A percentile compares a stretch with the other conserved stretches of the same genome.
Evolutionary conservation across 139 green algal species (phyloP).

Genomic region (Prasinococcaceae sp.): DNA sequence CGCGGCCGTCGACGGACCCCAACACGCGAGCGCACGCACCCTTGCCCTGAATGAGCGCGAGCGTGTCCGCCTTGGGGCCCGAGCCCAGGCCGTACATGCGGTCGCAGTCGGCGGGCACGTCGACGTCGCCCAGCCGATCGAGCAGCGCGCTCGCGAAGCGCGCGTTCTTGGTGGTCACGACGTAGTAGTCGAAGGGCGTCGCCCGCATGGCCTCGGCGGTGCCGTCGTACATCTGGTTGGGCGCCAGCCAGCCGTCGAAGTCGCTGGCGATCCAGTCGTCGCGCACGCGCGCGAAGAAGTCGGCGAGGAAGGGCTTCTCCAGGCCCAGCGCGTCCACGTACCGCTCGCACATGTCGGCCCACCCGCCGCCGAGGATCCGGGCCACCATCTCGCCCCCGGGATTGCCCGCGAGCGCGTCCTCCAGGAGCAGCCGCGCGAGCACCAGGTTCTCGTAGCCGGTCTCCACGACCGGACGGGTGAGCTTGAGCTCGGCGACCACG

Average conservation of each 20-base stretch:
- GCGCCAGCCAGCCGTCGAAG: conserved; percentile 71
- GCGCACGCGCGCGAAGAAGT: conserved; percentile 73
- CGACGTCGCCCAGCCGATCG: conserved; percentile 59
- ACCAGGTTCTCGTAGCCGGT: conserved; percentile 97
- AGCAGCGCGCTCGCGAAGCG: conserved; percentile 34
- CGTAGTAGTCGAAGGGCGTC: conserved; percentile 63
- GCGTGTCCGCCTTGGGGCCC: conserved; percentile 24
- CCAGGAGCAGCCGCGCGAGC: conserved; percentile 49
- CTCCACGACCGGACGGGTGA: conserved; percentile 84
- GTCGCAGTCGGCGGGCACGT: conserved; percentile 56
- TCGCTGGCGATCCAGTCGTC: conserved; percentile 87
- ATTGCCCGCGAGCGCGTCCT: conserved; percentile 2
- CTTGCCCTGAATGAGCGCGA: too few species aligned
- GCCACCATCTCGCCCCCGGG: conserved; percentile 7
- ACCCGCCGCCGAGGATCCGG: conserved; percentile 6
- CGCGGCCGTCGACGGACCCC: too few species aligned
- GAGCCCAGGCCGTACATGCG: conserved; percentile 44
- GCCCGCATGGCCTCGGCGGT: conserved; percentile 47
- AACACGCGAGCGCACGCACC: too few species aligned
- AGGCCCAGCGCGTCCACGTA: conserved; percentile 11
- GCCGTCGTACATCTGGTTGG: conserved; percentile 82
- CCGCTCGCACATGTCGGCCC: not conserved
- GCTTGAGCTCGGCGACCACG: conserved; percentile 67
- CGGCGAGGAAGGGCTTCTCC: conserved; percentile 42
- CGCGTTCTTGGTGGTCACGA: conserved; percentile 96